Base-by-base conservation (phyloP, 1,284 basidiomycete genomes). In the Boletus chippewaensis region DNA sequence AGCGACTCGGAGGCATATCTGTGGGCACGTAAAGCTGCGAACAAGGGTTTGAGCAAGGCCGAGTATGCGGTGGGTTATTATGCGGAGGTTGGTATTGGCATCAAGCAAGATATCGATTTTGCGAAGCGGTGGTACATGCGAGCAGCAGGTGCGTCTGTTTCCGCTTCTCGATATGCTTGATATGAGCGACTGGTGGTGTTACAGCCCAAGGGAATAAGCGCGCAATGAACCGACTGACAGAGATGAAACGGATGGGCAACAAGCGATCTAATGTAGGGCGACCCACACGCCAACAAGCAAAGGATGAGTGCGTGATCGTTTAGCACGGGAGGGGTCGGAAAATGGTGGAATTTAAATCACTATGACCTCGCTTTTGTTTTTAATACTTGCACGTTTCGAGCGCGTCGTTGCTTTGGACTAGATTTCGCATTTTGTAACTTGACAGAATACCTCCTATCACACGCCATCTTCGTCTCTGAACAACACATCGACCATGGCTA, bases 61-160 rank as follows among this genome's bases (percentile, higher is more conserved):
- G 92, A 96, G 68, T 97, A 96, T 71, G 94, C 94, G 5, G 93
- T 96, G 15, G 94, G 93, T 38, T 95, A 99, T 70, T 99, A 99
- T 69, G 88, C 91, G 0, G 96, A 99, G 69, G 90, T 96, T 22
- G 96, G 95, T 5, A 99, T 99, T 61, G 96, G 96, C 22, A 89
- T 97, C 63, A 94, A 94, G 72, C 88, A 91, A 62, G 95, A 99
- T 63, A 70, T 94, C 40, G 96, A 98, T 57, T 88, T 95, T 67
- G 94, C 96, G 16, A 98, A 96, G 72, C 79, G 91, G 61, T 99
- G 95, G 95, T 99, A 99, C 70, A 95, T 96, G 91, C 83, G 96
- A 40, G 91, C 94, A 43, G 92, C 94, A 57, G 91, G 92, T 95
- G 60, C 55, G 87, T 78, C 43, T 56, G 28, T 32, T 49, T 42